Base-by-base conservation (phyloP, 768 basidiomycete species). In the Hygrocybe coccinea region DNA sequence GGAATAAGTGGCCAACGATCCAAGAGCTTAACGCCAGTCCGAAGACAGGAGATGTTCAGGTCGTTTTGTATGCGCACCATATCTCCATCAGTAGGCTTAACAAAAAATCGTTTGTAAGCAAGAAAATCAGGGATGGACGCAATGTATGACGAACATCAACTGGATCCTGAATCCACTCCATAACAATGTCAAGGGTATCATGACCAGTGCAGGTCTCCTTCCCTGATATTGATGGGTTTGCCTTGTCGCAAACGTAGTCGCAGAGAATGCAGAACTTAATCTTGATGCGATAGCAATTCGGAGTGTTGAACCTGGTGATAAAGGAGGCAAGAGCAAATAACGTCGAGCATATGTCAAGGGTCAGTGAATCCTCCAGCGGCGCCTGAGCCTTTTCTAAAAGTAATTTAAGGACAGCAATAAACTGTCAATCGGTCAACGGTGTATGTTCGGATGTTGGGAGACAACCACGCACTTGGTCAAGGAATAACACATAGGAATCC, bases 251-350 rank as follows among this genome's bases (percentile, higher is more conserved):
- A 14, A 87, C 77, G 41, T 77, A 79, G 56, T 89, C 88, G 59
- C 83, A 83, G 33, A 94, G 76, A 22, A 73, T 69, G 61, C 90
- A 92, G 62, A 87, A 92, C 64, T 86, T 89, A 64, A 81, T 74
- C 65, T 87, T 87, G 60, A 91, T 75, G 7, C 90, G 82, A 47
- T 80, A 76, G 1, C 80, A 80, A 1, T 74, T 67, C 2, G 76
- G 67, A 50, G 82, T 78, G 50, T 72, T 63, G 69, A 86, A 84
- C 9, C 83, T 81, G 45, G 83, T 76, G 53, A 92, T 80, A 66
- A 88, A 86, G 9, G 72, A 72, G 0, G 84, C 85, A 38, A 92
- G 74, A 1, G 80, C 72, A 24, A 80, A 67, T 62, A 89, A 76
- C 1, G 79, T 79, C 9, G 79, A 74, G 49, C 79, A 80, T n/a